Evolutionary conservation across 75 land plant genomes (phyloP).

Genomic region (Pinus albicaulis): DNA sequence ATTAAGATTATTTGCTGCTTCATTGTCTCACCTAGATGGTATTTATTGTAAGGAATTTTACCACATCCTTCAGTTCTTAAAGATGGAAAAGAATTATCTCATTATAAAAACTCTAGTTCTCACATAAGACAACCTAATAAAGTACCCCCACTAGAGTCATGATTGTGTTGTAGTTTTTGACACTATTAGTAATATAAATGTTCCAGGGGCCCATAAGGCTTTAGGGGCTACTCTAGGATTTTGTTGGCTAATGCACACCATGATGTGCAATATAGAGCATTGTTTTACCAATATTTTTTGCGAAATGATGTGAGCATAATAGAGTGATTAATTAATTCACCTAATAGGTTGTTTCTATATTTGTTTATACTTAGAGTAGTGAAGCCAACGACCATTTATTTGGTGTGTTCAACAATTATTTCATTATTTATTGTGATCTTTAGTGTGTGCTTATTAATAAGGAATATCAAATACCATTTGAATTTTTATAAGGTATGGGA

Average conservation of each 20-base stretch:
- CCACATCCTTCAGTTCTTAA: constrained; percentile 80
- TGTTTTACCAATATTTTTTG: constrained; percentile 90
- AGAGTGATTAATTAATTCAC: constrained; percentile 86
- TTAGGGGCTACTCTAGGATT: background rate
- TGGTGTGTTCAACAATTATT: constrained; percentile 93
- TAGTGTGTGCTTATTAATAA: constrained; percentile 95
- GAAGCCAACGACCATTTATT: constrained; percentile 95
- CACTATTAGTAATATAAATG: constrained; percentile 89
- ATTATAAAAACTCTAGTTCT: constrained; percentile 99
- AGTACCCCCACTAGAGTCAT: constrained; percentile 99
- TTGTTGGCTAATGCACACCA: constrained; percentile 25
- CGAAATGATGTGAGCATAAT: constrained; percentile 77
- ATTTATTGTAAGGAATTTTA: too few species aligned
- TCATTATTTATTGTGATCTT: constrained; percentile 90
- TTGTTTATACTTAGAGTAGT: constrained; percentile 93
- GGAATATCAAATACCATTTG: constrained; percentile 85
- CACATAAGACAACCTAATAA: constrained; percentile 86
- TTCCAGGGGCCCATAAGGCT: constrained; percentile 75
- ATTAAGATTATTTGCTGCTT: too few species aligned
- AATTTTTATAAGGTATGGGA: constrained; percentile 76
- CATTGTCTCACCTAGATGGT: too few species aligned
- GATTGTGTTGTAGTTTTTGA: constrained; percentile 99
- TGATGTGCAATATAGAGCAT: constrained; percentile 96
- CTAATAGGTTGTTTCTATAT: constrained; percentile 95
- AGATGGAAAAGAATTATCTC: constrained; percentile 99